These are phyloP conservation scores for Pythium aquatile DNA, from an alignment of 352 stramenopile genomes.

Conservation along the genomic window DNA sequence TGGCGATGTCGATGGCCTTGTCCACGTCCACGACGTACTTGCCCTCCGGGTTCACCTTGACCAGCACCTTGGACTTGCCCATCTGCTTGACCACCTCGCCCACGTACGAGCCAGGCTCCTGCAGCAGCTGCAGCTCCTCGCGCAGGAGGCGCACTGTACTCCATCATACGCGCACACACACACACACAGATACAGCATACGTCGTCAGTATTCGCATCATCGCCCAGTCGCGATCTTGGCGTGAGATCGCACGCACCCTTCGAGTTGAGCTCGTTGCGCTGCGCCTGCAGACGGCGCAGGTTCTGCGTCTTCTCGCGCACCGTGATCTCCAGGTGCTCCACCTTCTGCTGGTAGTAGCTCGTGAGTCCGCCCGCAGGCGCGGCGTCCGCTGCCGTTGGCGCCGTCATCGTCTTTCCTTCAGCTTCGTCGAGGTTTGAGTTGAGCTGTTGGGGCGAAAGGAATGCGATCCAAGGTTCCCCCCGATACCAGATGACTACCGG, in stretches of 20 bases:
- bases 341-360: conserved; percentile 94
- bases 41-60: conserved; percentile 98
- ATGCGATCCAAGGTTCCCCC: conserved; percentile 21
- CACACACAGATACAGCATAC: too few species aligned
- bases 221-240: background rate
- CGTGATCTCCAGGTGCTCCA: conserved; percentile 93
- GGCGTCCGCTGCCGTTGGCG: conserved; percentile 30
- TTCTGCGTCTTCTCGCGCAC: conserved; percentile 96
- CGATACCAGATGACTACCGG: conserved; percentile 22
- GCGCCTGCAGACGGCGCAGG: conserved; percentile 96
- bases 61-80: conserved; percentile 99
- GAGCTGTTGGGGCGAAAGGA: conserved; percentile 3
- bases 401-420: conserved; percentile 35
- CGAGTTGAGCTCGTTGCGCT: conserved; percentile 99
- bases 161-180: conserved; percentile 3
- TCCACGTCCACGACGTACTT: conserved; percentile 99
- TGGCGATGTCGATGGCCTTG: conserved; percentile 94
- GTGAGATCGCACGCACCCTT: conserved; percentile 72
- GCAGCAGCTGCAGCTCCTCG: conserved; percentile 98
- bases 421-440: conserved; percentile 5
- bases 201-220: too few species aligned
- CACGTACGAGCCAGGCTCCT: conserved; percentile 98
- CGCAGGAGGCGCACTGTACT: conserved; percentile 94
- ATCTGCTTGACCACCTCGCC: conserved; percentile 99
- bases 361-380: conserved; percentile 57